phyloP scores from a whole-genome alignment of 2,329 filamentous ascomycete genomes.

The Knoxdaviesia capensis region DNA sequence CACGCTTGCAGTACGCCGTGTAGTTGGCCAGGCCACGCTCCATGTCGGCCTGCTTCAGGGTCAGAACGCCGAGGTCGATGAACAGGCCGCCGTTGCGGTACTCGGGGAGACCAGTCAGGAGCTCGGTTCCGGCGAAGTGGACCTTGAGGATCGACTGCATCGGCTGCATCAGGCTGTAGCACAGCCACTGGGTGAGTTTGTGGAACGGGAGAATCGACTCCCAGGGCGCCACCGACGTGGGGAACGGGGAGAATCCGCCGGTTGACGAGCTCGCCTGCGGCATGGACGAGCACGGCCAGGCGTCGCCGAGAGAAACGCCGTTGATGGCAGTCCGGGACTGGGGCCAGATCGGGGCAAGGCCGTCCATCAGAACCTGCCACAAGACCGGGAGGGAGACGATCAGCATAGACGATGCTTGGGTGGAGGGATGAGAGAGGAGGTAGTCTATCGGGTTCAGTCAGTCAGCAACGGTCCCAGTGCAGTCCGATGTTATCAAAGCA shows the following conservation, averaged over 20 bases:
- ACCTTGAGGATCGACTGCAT: conserved; percentile 68
- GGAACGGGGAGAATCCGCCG: conserved; percentile 28
- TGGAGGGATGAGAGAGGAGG: conserved; percentile 77
- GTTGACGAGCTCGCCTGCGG: conserved; percentile 26
- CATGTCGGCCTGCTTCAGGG: conserved; percentile 47
- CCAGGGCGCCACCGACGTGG: conserved; percentile 35
- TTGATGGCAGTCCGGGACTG: conserved; percentile 69
- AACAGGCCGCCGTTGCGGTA: conserved; percentile 85
- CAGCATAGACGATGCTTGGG: conserved; percentile 70
- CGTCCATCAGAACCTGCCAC: conserved; percentile 80
- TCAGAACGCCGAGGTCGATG: conserved; percentile 65
- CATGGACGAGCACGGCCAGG: conserved; percentile 79
- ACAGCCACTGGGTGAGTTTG: conserved; percentile 88
- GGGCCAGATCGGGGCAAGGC: conserved; percentile 77
- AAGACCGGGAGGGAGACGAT: conserved; percentile 74
- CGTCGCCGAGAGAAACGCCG: conserved; percentile 73
- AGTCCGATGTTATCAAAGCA: conserved; percentile 8
- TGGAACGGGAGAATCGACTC: conserved; percentile 78
- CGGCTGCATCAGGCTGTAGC: conserved; percentile 81
- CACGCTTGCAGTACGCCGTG: conserved; percentile 47
- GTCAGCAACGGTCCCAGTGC: conserved; percentile 1
- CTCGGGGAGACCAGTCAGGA: conserved; percentile 75
- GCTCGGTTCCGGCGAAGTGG: conserved; percentile 60
- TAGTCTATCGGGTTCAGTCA: conserved; percentile 42
- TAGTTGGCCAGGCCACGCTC: conserved; percentile 47